Evolutionary conservation across 1,284 basidiomycete species (phyloP), one percentile per base, ranked within the genome.

Genomic region (Ustilago bromivora): DNA sequence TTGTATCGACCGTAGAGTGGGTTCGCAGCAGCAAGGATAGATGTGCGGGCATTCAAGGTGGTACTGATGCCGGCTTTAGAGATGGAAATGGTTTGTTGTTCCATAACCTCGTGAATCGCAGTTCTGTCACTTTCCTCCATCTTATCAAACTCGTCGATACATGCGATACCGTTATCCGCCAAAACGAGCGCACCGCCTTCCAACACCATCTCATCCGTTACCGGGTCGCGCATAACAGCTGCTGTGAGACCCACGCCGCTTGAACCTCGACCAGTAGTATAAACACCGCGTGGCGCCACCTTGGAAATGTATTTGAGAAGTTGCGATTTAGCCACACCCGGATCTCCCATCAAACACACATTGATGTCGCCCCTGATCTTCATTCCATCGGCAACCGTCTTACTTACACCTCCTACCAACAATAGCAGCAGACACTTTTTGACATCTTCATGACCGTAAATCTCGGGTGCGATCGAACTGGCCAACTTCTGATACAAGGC

Each of bases 31-130:
- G 97, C 97, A 11, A 99, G 91, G 82, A 99, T 95, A 10, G 97
- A 98, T 0, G 96, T 98, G 46, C 97, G 92, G n/a, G 97, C 97
- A 84, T 99, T 99, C 43, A 99, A 89, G 0, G 97, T 99, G 0
- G 97, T 99, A 0, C 95, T 97, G 86, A 99, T 99, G 23, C 97
- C 97, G 2, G 97, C 97, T 88, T 99, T 99, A 52, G 95, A 96
- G 80, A 99, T 99, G 3, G 95, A 98, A 76, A 99, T 99, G 2
- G 97, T 99, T 87, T 99, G 96, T 86, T 99, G 96, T 87, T 99
- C 96, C 97, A 99, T 99, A 65, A 99, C 97, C 90, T 99, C 97
- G 88, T 99, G 97, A 76, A 99, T 99, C 13, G 97, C 95, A 0
- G 97, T 99, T 72, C 97, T 90, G 87, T 99, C 97, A 2, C 93